Base-by-base conservation (phyloP, 2,329 filamentous ascomycete species). In the Fusarium xyrophilum region DNA sequence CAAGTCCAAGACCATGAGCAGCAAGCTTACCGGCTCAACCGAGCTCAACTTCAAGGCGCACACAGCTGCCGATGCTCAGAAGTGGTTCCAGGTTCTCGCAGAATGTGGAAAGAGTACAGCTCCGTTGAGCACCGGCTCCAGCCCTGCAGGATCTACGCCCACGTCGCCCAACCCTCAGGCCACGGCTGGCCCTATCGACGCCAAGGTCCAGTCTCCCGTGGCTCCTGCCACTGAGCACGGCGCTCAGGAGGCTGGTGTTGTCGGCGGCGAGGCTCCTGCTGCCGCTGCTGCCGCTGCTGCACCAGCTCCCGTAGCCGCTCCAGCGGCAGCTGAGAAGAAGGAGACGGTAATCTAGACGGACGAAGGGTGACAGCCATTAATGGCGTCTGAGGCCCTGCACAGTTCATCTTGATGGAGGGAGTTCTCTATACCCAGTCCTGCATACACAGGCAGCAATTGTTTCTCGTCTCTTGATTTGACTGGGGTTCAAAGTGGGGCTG, bases 11-110 rank as follows among this genome's bases (percentile, higher is more conserved):
- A 91, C 91, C 68, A 81, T 97, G 68, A 89, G 90, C 74, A 91
- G 90, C 82, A 95, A 93, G 76, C 87, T 97, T 70, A 88, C 91
- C 48, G 92, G 94, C 69, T 88, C 82, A 28, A 89, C 93, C 40
- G 95, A 98, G 79, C 84, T 96, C 38, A 82, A 86, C 32, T 97
- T 97, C 88, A 96, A 96, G 82, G 93, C 94, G 0, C 91, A 93
- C 79, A 93, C 91, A 2, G 79, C 92, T 5, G 84, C 86, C 30
- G 93, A 97, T 68, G 93, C 95, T 1, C 84, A 91, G 79, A 91
- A 93, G 78, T 98, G 95, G 95, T 93, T 89, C 79, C 86, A 90
- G 35, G 82, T 93, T 68, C 91, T 97, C 74, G 81, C 84, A 46
- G 79, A 83, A 60, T 85, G 88, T 12, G 87, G 87, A 30, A 89